A percentile compares a stretch with the other conserved stretches of the same genome.
Conservation (phyloP, 139 green algal genomes). For the Desmodesmus armatus region DNA sequence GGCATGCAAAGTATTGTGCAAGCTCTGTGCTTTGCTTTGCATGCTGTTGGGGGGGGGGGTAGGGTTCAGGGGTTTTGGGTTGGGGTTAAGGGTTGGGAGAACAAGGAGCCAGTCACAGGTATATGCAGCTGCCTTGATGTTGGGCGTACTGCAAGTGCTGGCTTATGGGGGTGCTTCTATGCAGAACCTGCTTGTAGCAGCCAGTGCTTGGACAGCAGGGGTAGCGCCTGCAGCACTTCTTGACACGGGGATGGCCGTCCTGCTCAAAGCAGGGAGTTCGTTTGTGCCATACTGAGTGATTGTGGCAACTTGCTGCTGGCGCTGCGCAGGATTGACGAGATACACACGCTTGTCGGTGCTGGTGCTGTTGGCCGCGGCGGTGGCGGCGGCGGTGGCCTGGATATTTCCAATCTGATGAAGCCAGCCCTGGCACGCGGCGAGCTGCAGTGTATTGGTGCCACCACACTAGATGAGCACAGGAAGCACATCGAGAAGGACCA, state of each 20-base stretch:
- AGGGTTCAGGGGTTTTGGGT: too few relatives aligned
- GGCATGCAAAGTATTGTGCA: too few relatives aligned
- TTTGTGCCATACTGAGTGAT: neutral
- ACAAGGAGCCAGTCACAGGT: too few relatives aligned
- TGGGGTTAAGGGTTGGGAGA: too few relatives aligned
- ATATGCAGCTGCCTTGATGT: neutral
- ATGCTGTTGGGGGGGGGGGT: too few relatives aligned
- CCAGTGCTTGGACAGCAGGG: too few relatives aligned
- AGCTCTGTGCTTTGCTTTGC: too few relatives aligned
- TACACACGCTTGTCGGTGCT: slow-evolving; percentile 96
- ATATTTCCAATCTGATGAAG: slow-evolving; percentile 98
- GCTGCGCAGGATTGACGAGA: slow-evolving; percentile 67
- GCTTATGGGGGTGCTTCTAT: neutral
- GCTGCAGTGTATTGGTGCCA: slow-evolving; percentile 90
- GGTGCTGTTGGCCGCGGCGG: slow-evolving; percentile 72
- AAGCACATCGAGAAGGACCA: slow-evolving; percentile 97
- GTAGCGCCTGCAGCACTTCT: too few relatives aligned
- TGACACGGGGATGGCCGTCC: neutral
- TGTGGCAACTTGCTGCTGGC: neutral
- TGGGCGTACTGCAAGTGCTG: neutral
- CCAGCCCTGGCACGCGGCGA: slow-evolving; percentile 86
- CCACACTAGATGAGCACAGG: slow-evolving; percentile 87
- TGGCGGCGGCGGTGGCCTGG: slow-evolving; percentile 83
- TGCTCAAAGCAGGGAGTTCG: too few relatives aligned
- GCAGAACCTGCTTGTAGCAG: neutral